A percentile compares a stretch with the other conserved stretches of the same genome.
phyloP scores from a whole-genome alignment of 2,329 filamentous ascomycete species.

The Macrophomina tecta region DNA sequence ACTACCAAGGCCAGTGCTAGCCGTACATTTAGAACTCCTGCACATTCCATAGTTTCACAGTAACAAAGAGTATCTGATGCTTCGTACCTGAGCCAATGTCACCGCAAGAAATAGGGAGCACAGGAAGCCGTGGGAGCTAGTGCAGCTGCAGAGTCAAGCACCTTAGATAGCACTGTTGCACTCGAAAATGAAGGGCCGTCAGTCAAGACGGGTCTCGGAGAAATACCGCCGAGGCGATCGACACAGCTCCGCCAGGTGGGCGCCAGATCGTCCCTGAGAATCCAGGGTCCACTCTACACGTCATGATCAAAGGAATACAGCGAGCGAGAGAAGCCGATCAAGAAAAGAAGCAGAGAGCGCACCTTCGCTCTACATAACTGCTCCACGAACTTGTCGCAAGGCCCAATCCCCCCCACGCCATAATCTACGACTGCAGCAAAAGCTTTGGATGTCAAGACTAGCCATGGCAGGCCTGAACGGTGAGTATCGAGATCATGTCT shows the following conservation, averaged over 20 bases:
- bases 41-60: too few species aligned
- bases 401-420: neutral
- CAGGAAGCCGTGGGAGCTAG: too few species aligned
- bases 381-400: constrained; percentile 16
- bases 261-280: constrained; percentile 11
- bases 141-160: too few species aligned
- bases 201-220: neutral
- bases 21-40: too few species aligned
- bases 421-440: neutral
- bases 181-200: too few species aligned
- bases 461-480: constrained; percentile 27
- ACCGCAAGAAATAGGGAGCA: too few species aligned
- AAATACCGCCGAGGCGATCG: neutral
- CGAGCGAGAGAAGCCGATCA: constrained; percentile 2
- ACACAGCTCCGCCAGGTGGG: constrained; percentile 10
- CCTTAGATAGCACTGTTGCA: too few species aligned
- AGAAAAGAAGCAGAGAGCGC: neutral
- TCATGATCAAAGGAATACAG: constrained; percentile 8
- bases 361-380: neutral
- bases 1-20: too few species aligned
- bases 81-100: too few species aligned
- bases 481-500: constrained; percentile 2
- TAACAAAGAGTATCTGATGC: too few species aligned
- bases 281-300: constrained; percentile 27
- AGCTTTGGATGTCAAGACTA: constrained; percentile 5